phyloP scores from a whole-genome alignment of 805 yeast genomes.

The Novakomyces olei region DNA sequence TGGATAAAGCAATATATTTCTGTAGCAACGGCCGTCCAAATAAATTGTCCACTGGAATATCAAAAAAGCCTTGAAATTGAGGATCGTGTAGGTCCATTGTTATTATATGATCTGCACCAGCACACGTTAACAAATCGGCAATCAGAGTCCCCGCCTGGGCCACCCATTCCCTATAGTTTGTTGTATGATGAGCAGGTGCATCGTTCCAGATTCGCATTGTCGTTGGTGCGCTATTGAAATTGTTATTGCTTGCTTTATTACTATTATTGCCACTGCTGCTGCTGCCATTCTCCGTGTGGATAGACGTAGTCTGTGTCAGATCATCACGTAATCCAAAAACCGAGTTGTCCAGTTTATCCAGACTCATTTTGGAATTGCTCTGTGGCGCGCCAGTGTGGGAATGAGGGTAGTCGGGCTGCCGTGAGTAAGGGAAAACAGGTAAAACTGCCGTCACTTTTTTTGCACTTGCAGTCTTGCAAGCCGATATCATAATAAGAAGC shows the following conservation, averaged over 20 bases:
- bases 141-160: conserved; percentile 58
- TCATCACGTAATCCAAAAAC: conserved; percentile 1
- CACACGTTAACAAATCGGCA: conserved; percentile 46
- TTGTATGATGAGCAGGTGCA: conserved; percentile 16
- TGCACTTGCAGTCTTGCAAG: conserved; percentile 82
- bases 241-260: too few species aligned
- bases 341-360: neutral
- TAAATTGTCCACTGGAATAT: conserved; percentile 85
- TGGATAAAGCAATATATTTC: conserved; percentile 53
- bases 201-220: conserved; percentile 7
- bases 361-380: conserved; percentile 12
- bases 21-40: conserved; percentile 74
- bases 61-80: conserved; percentile 93
- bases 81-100: conserved; percentile 98
- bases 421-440: conserved; percentile 84
- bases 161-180: conserved; percentile 83
- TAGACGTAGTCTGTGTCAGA: conserved; percentile 16
- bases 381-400: conserved; percentile 56
- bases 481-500: conserved; percentile 62
- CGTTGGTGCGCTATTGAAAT: neutral
- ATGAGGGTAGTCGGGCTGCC: conserved; percentile 88
- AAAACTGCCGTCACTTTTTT: conserved; percentile 70
- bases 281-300: neutral
- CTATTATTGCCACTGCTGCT: too few species aligned
- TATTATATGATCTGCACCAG: conserved; percentile 66